A percentile compares a stretch with the other conserved stretches of the same genome.
These are phyloP conservation scores for Solanum aculeatissimum DNA, from an alignment of 305 asterid species.

Conservation along the genomic window DNA sequence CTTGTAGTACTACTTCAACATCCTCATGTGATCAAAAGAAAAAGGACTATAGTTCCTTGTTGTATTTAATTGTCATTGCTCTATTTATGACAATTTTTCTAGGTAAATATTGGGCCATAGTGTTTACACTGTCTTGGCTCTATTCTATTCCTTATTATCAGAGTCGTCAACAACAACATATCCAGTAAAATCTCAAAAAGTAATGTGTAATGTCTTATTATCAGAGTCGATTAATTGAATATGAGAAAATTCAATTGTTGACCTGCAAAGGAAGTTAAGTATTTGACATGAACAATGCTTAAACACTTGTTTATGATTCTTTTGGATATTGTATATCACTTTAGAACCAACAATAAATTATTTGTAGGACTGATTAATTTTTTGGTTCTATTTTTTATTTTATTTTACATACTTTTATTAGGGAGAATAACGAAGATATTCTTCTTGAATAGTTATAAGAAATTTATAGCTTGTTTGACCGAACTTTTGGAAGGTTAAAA, in stretches of 20 bases:
- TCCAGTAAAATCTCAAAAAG: not conserved
- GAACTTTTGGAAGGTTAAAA: no score
- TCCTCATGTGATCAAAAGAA: not conserved
- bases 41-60: not conserved
- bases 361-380: not conserved
- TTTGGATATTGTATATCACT: not conserved
- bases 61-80: conserved; percentile 4
- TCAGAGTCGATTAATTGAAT: not conserved
- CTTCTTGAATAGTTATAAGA: no score
- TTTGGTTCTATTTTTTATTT: not conserved
- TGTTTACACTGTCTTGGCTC: conserved; percentile 4
- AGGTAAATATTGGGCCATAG: conserved; percentile 2
- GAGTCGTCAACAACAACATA: not conserved
- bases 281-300: not conserved
- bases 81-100: not conserved
- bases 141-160: not conserved
- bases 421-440: no score
- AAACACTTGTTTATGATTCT: not conserved
- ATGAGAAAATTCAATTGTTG: not conserved
- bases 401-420: no score
- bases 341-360: not conserved
- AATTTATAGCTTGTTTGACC: no score
- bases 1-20: not conserved
- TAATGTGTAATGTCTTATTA: accelerated
- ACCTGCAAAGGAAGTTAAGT: not conserved